Conservation (phyloP, 805 yeast species). For the Metschnikowia baotianmanensis region DNA sequence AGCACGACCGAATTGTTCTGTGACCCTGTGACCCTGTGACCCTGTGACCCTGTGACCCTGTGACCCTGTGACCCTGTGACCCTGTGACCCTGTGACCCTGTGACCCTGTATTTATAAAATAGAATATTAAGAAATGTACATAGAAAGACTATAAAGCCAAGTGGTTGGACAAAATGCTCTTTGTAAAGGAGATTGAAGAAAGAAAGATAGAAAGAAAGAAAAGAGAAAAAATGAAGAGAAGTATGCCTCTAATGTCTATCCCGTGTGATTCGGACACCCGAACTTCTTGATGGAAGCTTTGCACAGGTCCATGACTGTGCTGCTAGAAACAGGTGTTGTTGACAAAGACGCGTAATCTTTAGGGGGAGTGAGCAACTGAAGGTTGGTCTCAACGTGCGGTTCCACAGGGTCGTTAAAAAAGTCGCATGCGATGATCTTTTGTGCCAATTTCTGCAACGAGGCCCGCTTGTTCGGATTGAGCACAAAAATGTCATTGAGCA, state of each 20-base stretch:
- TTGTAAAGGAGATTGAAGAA: too few species aligned
- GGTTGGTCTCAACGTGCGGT: slow-evolving; percentile 14
- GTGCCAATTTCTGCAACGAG: slow-evolving; percentile 36
- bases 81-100: too few species aligned
- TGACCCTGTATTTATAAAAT: background rate
- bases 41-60: too few species aligned
- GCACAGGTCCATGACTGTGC: slow-evolving; percentile 14
- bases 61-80: too few species aligned
- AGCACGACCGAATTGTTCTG: slow-evolving; percentile 30
- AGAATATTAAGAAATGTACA: background rate
- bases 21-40: background rate
- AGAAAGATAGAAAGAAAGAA: background rate
- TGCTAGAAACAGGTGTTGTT: slow-evolving; percentile 13
- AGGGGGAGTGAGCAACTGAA: slow-evolving; percentile 23
- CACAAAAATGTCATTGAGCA: slow-evolving; percentile 46
- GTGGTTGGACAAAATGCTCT: background rate
- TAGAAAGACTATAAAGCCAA: background rate
- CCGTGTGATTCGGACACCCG: background rate
- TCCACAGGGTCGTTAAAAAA: slow-evolving; percentile 30
- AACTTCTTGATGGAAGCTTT: slow-evolving; percentile 2
- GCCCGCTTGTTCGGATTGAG: slow-evolving; percentile 51
- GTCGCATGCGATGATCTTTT: slow-evolving; percentile 34
- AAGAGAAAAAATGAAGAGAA: background rate
- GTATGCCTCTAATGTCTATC: background rate
- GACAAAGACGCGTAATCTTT: slow-evolving; percentile 11